phyloP scores from a whole-genome alignment of 768 basidiomycete species.

The Mycena haematopus region DNA sequence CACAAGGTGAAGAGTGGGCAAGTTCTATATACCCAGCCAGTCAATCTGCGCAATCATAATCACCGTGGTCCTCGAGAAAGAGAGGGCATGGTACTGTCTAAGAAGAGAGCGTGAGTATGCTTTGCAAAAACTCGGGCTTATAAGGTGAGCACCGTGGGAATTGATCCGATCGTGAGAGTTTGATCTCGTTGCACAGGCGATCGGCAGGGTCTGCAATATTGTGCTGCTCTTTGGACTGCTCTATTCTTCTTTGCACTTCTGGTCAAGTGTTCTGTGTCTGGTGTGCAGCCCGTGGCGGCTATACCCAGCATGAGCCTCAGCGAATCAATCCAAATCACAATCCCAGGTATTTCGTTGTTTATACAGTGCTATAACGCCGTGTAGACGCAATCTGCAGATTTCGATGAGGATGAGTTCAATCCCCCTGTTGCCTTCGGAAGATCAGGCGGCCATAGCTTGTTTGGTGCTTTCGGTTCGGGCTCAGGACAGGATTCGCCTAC shows the following conservation, averaged over 20 bases:
- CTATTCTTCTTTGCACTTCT: slow-evolving; percentile 21
- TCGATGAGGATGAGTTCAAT: slow-evolving; percentile 76
- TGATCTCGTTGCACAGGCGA: background rate
- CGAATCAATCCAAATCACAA: slow-evolving; percentile 67
- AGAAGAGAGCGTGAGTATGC: slow-evolving; percentile 3
- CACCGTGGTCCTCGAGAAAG: slow-evolving; percentile 12
- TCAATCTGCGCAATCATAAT: slow-evolving; percentile 24
- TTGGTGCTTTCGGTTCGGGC: slow-evolving; percentile 38
- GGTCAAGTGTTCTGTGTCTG: slow-evolving; percentile 26
- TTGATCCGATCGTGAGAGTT: background rate
- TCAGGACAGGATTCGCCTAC: slow-evolving; percentile 75
- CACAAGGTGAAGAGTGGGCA: slow-evolving; percentile 25
- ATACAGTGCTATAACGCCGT: slow-evolving; percentile 3
- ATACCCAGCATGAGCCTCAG: slow-evolving; percentile 26
- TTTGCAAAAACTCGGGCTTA: slow-evolving; percentile 2
- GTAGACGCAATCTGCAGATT: slow-evolving; percentile 53
- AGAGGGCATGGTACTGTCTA: slow-evolving; percentile 25
- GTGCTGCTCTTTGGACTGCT: too few species aligned
- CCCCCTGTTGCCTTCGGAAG: slow-evolving; percentile 78
- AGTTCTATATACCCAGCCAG: slow-evolving; percentile 28
- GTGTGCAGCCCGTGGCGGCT: slow-evolving; percentile 6
- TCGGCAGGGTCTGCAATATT: too few species aligned
- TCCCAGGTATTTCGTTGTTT: slow-evolving; percentile 52
- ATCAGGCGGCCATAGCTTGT: slow-evolving; percentile 45
- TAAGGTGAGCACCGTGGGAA: background rate